Conservation (phyloP, 2,329 filamentous ascomycete genomes). For the Aureobasidium sp. region DNA sequence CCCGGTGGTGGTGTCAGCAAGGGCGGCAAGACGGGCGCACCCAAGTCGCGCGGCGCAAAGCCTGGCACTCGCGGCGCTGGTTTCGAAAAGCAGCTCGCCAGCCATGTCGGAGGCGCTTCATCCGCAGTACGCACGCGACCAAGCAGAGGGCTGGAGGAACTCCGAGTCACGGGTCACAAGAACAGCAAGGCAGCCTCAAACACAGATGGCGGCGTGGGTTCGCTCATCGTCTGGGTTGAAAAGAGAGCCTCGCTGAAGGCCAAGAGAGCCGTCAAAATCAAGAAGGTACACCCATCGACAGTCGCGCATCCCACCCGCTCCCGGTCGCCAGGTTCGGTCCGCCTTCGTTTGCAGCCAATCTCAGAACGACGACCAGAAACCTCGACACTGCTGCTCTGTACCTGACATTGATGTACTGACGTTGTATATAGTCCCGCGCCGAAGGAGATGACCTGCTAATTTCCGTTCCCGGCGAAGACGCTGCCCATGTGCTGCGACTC, state of each 20-base stretch:
- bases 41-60: slow-evolving; percentile 16
- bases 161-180: slow-evolving; percentile 34
- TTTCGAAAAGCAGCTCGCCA: slow-evolving; percentile 21
- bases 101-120: slow-evolving; percentile 19
- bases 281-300: slow-evolving; percentile 25
- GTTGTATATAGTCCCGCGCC: slow-evolving; percentile 22
- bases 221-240: slow-evolving; percentile 33
- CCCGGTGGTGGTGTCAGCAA: slow-evolving; percentile 23
- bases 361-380: slow-evolving; percentile 25
- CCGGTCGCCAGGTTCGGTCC: slow-evolving; percentile 19
- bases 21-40: slow-evolving; percentile 5
- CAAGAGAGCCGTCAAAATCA: slow-evolving; percentile 28
- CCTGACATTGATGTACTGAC: slow-evolving; percentile 20
- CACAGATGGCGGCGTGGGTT: slow-evolving; percentile 27
- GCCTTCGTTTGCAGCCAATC: slow-evolving; percentile 22
- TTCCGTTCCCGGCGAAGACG: slow-evolving; percentile 29
- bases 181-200: slow-evolving; percentile 29
- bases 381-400: slow-evolving; percentile 12
- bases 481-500: slow-evolving; percentile 28
- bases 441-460: slow-evolving; percentile 31
- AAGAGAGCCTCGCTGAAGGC: slow-evolving; percentile 28
- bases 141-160: slow-evolving; percentile 22
- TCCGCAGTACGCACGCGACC: slow-evolving; percentile 19
- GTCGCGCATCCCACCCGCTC: not conserved
- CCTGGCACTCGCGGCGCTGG: slow-evolving; percentile 12